These are phyloP conservation scores for Saprolegnia diclina DNA, from an alignment of 352 stramenopile species.

Conservation along the genomic window DNA sequence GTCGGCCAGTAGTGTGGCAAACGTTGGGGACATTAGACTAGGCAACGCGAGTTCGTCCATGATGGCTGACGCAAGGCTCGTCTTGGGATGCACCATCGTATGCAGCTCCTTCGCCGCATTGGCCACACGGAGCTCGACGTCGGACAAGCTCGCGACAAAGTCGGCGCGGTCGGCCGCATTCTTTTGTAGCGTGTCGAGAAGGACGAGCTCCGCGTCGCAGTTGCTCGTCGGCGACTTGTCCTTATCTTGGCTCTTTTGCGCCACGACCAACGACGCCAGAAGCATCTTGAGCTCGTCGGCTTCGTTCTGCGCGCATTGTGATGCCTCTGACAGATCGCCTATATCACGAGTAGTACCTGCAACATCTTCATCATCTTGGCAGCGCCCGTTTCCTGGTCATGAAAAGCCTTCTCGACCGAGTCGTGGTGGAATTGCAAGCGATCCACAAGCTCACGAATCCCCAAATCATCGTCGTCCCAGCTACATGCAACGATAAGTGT, in stretches of 20 bases:
- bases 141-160: slow-evolving; percentile 6
- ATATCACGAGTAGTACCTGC: slow-evolving; percentile 31
- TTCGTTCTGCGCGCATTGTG: slow-evolving; percentile 31
- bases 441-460: slow-evolving; percentile 67
- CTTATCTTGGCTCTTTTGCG: slow-evolving; percentile 4
- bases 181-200: slow-evolving; percentile 29
- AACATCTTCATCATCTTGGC: slow-evolving; percentile 56
- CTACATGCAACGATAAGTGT: not conserved
- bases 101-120: slow-evolving; percentile 9
- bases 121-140: slow-evolving; percentile 10
- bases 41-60: slow-evolving; percentile 18
- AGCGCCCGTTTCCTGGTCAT: slow-evolving; percentile 63
- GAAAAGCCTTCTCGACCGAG: slow-evolving; percentile 60
- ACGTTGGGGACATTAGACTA: not conserved
- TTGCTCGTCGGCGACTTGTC: slow-evolving; percentile 25
- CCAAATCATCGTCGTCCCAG: slow-evolving; percentile 72
- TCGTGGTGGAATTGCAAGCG: slow-evolving; percentile 75
- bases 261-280: slow-evolving; percentile 43
- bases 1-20: not conserved
- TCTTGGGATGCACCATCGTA: not conserved
- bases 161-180: slow-evolving; percentile 23
- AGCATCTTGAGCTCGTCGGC: slow-evolving; percentile 59
- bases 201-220: slow-evolving; percentile 15
- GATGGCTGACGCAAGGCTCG: not conserved
- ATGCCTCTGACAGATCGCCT: not conserved